Evolutionary conservation across 208 protist genomes (phyloP).

Genomic region (Tetramitus jugosus): DNA sequence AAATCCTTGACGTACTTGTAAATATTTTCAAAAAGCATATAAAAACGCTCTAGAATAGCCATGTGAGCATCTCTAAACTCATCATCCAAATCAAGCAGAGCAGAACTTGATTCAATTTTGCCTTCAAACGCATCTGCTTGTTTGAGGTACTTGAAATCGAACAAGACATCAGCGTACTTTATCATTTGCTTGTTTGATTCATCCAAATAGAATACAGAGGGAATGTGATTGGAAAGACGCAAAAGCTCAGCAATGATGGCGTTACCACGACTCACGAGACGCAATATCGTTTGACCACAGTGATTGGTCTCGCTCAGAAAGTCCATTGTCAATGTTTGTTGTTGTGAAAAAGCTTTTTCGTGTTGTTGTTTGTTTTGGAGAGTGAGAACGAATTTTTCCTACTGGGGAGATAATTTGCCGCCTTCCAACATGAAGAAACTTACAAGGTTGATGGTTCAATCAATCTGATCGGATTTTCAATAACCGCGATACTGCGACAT

Average conservation of each 20-base stretch:
- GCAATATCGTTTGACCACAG: constrained; percentile 77
- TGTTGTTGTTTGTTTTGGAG: no score
- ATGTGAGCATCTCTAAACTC: constrained; percentile 74
- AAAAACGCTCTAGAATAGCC: constrained; percentile 88
- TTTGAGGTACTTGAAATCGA: constrained; percentile 84
- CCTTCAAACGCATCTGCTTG: constrained; percentile 45
- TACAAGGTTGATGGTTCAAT: no score
- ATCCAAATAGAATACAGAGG: constrained; percentile 57
- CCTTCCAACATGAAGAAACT: no score
- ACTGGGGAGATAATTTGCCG: no score
- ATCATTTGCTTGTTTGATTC: constrained; percentile 26
- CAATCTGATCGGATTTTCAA: no score
- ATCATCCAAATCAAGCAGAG: constrained; percentile 58
- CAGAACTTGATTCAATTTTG: constrained; percentile 31
- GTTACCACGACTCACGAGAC: constrained; percentile 73
- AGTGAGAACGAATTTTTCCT: no score
- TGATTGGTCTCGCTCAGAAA: constrained; percentile 72
- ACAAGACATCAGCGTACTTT: constrained; percentile 72
- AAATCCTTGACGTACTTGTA: constrained; percentile 86
- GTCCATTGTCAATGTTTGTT: no score
- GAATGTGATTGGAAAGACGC: constrained; percentile 75
- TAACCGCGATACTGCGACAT: no score
- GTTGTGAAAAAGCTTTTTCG: no score
- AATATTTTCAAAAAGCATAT: constrained; percentile 86
- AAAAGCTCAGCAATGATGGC: constrained; percentile 83